A percentile compares a stretch with the other conserved stretches of the same genome.
These are phyloP conservation scores for Pelargonium citronellum DNA, from an alignment of 441 rosid species.

Conservation along the genomic window DNA sequence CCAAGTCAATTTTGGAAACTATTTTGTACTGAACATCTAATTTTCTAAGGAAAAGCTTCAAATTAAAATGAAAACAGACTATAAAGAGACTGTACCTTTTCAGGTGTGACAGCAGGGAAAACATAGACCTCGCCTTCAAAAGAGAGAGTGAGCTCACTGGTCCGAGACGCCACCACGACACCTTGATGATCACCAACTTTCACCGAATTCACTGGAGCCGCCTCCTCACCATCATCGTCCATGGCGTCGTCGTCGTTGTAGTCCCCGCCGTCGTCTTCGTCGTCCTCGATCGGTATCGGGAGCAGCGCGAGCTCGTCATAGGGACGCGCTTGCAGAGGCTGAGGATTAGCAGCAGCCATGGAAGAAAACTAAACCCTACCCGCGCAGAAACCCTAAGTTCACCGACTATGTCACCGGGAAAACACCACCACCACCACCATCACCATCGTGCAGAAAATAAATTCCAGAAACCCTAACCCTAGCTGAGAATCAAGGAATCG, in stretches of 20 bases:
- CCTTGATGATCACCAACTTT: slow-evolving; percentile 35
- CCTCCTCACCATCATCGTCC: slow-evolving; percentile 32
- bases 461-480: slow-evolving; percentile 30
- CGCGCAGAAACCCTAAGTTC: slow-evolving; percentile 2
- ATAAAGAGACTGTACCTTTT: slow-evolving; percentile 29
- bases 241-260: slow-evolving; percentile 29
- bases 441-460: not conserved
- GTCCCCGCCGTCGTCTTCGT: slow-evolving; percentile 31
- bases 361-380: not conserved
- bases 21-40: not conserved
- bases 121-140: slow-evolving; percentile 70
- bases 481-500: slow-evolving; percentile 2
- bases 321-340: slow-evolving; percentile 46
- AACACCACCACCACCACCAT: too few relatives aligned
- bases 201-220: slow-evolving; percentile 28
- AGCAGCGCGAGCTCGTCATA: slow-evolving; percentile 30
- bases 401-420: slow-evolving; percentile 31
- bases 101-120: slow-evolving; percentile 58
- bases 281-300: slow-evolving; percentile 40
- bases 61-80: not conserved
- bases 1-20: not conserved
- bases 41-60: not conserved
- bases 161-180: slow-evolving; percentile 38
- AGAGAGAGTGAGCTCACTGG: slow-evolving; percentile 61
- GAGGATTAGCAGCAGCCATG: slow-evolving; percentile 58